Evolutionary conservation across 768 basidiomycete genomes (phyloP).

Genomic region (Lentinula edodes): DNA sequence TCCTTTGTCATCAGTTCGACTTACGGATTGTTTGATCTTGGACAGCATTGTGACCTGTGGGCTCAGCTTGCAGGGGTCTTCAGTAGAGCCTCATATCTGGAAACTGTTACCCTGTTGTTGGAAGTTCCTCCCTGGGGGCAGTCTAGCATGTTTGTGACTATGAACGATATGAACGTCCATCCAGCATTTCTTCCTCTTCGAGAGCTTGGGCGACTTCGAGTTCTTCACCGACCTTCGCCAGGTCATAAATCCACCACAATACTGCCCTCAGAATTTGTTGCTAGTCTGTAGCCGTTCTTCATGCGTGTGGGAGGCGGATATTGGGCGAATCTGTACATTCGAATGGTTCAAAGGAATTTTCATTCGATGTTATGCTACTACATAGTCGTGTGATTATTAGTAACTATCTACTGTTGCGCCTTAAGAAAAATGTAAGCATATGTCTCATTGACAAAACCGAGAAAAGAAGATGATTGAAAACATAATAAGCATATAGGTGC

Average conservation of each 20-base stretch:
- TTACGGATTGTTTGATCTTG: background rate
- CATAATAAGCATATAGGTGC: constrained; percentile 2
- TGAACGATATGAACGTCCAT: background rate
- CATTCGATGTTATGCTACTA: background rate
- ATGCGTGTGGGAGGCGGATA: too few relatives aligned
- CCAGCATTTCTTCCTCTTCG: background rate
- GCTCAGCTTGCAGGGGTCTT: background rate
- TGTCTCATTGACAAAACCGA: background rate
- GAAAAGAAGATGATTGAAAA: background rate
- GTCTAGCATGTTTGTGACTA: background rate
- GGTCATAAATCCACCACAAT: background rate
- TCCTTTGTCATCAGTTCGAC: background rate
- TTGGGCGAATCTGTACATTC: too few relatives aligned
- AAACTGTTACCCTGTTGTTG: background rate
- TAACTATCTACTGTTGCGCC: background rate
- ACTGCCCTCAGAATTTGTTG: background rate
- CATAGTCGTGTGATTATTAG: background rate
- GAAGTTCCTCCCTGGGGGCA: background rate
- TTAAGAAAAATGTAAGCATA: background rate
- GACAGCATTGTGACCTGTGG: constrained; percentile 1
- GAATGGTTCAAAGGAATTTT: background rate
- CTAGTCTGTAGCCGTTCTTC: background rate
- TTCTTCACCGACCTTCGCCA: background rate
- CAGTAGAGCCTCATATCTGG: background rate
- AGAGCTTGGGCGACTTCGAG: background rate